Conservation (phyloP, 225 moss, liverwort and hornwort species). For the Asterella californica region DNA sequence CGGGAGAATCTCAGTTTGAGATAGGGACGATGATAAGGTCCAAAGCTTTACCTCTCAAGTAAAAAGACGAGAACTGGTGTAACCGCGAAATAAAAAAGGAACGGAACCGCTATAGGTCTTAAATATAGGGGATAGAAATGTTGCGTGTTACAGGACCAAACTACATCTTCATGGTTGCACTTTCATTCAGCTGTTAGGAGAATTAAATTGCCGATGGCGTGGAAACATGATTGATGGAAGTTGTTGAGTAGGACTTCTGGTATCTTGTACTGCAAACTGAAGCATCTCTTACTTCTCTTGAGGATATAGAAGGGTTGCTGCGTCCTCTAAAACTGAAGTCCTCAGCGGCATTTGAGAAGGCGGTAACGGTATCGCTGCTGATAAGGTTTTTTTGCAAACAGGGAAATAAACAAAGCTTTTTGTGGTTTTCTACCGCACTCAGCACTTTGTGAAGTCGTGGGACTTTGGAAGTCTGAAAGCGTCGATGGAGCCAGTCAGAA, state of each 20-base stretch:
- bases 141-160: too few species aligned
- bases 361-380: too few species aligned
- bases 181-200: background rate
- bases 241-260: background rate
- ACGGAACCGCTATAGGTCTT: too few species aligned
- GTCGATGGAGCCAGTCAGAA: constrained; percentile 2
- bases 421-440: constrained; percentile 72
- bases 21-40: constrained; percentile 35
- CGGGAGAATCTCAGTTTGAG: constrained; percentile 75
- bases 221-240: background rate
- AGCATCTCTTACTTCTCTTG: background rate
- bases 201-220: background rate
- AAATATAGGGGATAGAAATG: too few species aligned
- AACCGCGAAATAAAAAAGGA: too few species aligned
- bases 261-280: background rate
- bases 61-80: too few species aligned
- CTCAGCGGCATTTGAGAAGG: background rate
- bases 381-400: constrained; percentile 33
- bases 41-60: background rate
- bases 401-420: constrained; percentile 81
- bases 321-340: background rate
- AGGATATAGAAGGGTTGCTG: background rate
- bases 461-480: background rate
- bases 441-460: constrained; percentile 24
- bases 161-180: background rate